Evolutionary conservation across 169 alveolate genomes (phyloP).

Genomic region (Ichthyophthirius multifiliis): DNA sequence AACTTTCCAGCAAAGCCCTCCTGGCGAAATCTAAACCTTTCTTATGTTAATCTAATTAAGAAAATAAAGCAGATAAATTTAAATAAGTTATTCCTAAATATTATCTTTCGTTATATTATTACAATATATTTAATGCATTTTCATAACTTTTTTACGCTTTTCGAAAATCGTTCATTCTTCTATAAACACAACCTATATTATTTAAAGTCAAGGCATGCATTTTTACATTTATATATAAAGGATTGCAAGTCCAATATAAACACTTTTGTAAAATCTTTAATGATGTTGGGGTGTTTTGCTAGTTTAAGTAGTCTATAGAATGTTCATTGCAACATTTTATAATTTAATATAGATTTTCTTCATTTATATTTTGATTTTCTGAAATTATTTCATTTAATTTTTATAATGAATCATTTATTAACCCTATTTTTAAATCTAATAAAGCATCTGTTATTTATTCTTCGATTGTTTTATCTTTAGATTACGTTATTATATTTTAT

Average conservation of each 20-base stretch:
- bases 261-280: neutral
- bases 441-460: neutral
- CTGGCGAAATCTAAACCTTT: neutral
- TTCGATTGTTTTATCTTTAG: neutral
- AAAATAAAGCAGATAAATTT: conserved; percentile 4
- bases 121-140: neutral
- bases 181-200: neutral
- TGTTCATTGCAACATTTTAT: too few relatives aligned
- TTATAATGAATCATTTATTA: neutral
- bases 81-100: conserved; percentile 11
- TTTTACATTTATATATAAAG: neutral
- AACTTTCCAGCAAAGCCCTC: neutral
- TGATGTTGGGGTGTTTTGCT: neutral
- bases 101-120: neutral
- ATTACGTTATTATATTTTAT: too few relatives aligned
- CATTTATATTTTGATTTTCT: neutral
- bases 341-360: neutral
- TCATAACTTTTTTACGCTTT: neutral
- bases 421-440: neutral
- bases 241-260: neutral
- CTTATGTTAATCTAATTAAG: conserved; percentile 1
- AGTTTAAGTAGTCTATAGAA: neutral
- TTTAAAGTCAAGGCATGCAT: neutral
- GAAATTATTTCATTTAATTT: neutral
- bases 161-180: neutral